Base-by-base conservation (phyloP, 1,284 basidiomycete genomes). In the Psilocybe mexicana region DNA sequence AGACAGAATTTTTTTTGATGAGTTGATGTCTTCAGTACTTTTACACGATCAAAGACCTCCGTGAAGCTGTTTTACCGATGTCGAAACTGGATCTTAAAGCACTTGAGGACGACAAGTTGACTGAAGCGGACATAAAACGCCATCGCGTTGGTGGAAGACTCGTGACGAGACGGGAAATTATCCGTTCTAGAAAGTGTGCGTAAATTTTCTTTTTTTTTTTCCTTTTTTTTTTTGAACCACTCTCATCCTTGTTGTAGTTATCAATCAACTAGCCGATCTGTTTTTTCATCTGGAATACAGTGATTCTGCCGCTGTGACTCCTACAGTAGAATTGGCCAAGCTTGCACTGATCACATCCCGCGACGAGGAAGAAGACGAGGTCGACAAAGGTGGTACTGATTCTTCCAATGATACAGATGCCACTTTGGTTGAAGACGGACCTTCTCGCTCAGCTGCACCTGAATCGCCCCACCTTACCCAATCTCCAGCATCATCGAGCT, bases 331-430 rank as follows among this genome's bases (percentile, higher is more conserved):
- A 66, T 80, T 97, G 10, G 94, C 94, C 6, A 95, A 96, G 69
- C 82, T 97, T n/a, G 94, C 94, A 0, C 80, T 97, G 14, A 90
- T 96, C 18, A 94, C 94, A 2, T 90, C 92, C 2, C 86, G 92
- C 66, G 92, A 95, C 62, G 94, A 96, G 70, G 91, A 93, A 68
- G 90, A 92, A 60, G 91, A 93, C 58, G 88, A 90, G 61, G 78
- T 74, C n/a, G 86, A 87, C 61, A 82, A 81, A 65, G 80, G 82
- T 56, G 86, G 85, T 44, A 90, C 88, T 3, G 90, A 89, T 65
- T 84, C 87, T n/a, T 91, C 88, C 14, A 88, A 90, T 63, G 90
- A 92, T 67, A 91, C 89, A 1, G 90, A 93, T 70, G 90, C 88
- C 11, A 92, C 92, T 6, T 81, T 93, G 33, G 90, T 93, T 47